Evolutionary conservation across 164 flowering plant genomes (phyloP).

Genomic region (Akebia trifoliata): DNA sequence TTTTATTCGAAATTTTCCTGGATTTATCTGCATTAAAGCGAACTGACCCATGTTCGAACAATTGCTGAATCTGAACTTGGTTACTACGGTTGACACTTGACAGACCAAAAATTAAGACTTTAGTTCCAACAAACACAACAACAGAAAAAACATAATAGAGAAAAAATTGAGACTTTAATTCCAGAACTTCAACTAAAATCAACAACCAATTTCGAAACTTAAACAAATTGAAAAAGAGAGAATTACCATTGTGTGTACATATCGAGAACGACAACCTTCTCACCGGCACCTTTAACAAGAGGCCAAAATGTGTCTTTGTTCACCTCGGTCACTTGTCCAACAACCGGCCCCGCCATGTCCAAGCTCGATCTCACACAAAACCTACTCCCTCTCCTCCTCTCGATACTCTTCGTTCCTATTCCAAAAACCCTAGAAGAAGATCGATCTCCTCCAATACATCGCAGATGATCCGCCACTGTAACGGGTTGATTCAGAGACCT

Average conservation of each 20-base stretch:
- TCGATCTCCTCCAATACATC: slow-evolving; percentile 4
- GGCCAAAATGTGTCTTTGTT: slow-evolving; percentile 47
- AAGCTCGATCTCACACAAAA: slow-evolving; percentile 22
- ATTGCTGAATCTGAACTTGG: no score
- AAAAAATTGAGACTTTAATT: no score
- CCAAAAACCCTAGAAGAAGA: background rate
- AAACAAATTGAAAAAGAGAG: background rate
- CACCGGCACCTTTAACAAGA: slow-evolving; percentile 28
- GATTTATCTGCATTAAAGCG: no score
- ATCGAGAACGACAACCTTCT: slow-evolving; percentile 36
- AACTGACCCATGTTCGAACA: no score
- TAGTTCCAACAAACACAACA: no score
- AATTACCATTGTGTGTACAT: slow-evolving; percentile 42
- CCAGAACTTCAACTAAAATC: background rate
- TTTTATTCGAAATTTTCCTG: no score
- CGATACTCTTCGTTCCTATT: background rate
- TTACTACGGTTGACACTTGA: no score
- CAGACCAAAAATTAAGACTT: no score
- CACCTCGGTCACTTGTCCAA: slow-evolving; percentile 40
- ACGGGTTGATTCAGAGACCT: slow-evolving; percentile 7
- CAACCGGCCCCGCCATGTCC: slow-evolving; percentile 28
- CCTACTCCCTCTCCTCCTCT: slow-evolving; percentile 12
- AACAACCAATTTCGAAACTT: background rate
- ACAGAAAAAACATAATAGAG: no score
- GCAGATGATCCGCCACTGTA: slow-evolving; percentile 7